Evolutionary conservation across 306 rosid genomes (phyloP).

Genomic region (Casuarina cunninghamiana): DNA sequence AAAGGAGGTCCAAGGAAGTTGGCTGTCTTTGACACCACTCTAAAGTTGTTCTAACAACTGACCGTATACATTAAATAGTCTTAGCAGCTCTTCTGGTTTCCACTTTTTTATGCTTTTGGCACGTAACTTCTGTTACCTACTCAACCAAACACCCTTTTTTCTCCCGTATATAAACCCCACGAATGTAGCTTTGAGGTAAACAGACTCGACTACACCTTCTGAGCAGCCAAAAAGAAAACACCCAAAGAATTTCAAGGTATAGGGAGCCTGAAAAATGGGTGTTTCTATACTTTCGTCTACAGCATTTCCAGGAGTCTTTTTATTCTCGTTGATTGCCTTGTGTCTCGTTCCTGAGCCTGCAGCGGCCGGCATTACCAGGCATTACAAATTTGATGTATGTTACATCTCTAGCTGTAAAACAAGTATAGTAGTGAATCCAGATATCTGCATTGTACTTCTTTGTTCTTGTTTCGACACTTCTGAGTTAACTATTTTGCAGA

Average conservation of each 20-base stretch:
- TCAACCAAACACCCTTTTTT: conserved; percentile 24
- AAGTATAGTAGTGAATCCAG: not conserved
- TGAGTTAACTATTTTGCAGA: conserved; percentile 28
- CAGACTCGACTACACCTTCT: not conserved
- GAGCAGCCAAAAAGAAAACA: not conserved
- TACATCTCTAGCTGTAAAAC: not conserved
- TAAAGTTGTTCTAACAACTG: conserved; percentile 59
- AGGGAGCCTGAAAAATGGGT: conserved; percentile 37
- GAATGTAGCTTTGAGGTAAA: conserved; percentile 12
- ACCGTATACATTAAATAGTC: not conserved
- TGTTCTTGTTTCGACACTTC: not conserved
- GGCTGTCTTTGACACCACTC: conserved; percentile 71
- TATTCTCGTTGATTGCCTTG: conserved; percentile 27
- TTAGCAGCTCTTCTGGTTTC: conserved; percentile 7
- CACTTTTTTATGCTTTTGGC: conserved; percentile 29
- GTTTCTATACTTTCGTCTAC: conserved; percentile 6
- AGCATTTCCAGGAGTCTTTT: conserved; percentile 24
- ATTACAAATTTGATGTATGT: conserved; percentile 60
- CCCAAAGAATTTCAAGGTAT: conserved; percentile 6
- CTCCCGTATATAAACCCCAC: conserved; percentile 31
- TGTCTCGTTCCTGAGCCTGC: conserved; percentile 35
- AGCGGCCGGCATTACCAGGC: conserved; percentile 52
- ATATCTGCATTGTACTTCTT: not conserved
- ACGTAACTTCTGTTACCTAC: conserved; percentile 19
- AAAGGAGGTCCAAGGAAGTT: conserved; percentile 47